Percentiles rank a stretch among this genome's conserved stretches.
Conservation (phyloP, 495 filamentous ascomycete genomes). For the Xylaria palmicola region DNA sequence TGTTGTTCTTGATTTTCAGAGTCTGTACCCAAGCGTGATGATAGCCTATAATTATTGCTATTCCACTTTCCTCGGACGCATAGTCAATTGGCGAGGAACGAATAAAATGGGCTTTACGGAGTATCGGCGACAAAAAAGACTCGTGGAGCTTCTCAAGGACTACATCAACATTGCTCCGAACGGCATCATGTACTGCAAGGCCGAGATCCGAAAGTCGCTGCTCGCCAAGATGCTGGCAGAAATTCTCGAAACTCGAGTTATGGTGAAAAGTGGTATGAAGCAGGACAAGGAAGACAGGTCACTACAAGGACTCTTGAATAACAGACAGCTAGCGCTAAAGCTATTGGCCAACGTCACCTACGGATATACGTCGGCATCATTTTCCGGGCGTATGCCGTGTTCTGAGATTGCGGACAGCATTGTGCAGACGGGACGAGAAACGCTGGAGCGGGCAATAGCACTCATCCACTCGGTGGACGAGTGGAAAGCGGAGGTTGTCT, state of each 20-base stretch:
- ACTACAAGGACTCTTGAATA: constrained; percentile 85
- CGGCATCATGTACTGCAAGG: constrained; percentile 91
- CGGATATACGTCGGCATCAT: constrained; percentile 93
- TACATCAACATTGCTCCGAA: constrained; percentile 93
- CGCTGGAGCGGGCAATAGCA: constrained; percentile 88
- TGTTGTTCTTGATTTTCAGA: constrained; percentile 93
- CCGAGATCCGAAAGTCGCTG: constrained; percentile 81
- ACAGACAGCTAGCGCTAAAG: constrained; percentile 93
- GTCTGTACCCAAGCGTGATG: constrained; percentile 95
- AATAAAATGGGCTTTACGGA: constrained; percentile 95
- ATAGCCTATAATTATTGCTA: constrained; percentile 99
- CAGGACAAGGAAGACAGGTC: constrained; percentile 84
- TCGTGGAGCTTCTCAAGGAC: constrained; percentile 78
- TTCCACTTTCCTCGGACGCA: constrained; percentile 89
- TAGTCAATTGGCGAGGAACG: constrained; percentile 78
- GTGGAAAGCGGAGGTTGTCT: constrained; percentile 96
- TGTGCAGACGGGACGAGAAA: constrained; percentile 92
- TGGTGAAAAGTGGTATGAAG: constrained; percentile 99
- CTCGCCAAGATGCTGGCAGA: constrained; percentile 96
- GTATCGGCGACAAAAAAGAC: constrained; percentile 69
- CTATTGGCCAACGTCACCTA: constrained; percentile 98
- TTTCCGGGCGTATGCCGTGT: constrained; percentile 96
- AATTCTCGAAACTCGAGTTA: constrained; percentile 93
- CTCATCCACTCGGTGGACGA: constrained; percentile 81
- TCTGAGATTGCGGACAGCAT: constrained; percentile 98